Base-by-base conservation (phyloP, 441 rosid genomes). In the Populus hybrid region DNA sequence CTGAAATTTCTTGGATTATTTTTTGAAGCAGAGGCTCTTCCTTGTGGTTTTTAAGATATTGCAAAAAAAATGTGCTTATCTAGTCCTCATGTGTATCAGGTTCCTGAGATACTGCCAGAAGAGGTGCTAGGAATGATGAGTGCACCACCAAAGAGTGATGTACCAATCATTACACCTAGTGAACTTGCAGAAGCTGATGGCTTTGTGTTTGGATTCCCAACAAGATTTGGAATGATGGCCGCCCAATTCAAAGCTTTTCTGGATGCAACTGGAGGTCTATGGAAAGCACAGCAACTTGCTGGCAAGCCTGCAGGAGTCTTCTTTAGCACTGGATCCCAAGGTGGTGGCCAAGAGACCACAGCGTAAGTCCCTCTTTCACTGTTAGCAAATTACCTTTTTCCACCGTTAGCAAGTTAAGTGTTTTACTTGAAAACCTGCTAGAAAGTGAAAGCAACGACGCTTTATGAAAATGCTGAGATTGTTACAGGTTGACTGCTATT, bases 301-400 rank as follows among this genome's bases (percentile, higher is more conserved):
- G 98, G 99, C 74, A 95, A 93, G 81, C 97, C 99, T 59, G 99
- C 99, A 10, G 99, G 99, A 69, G 84, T 95, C 82, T 95, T 95
- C 88, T 87, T 84, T 81, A 91, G 98, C 92, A 95, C 97, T 16
- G 99, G 95, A n/a, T 91, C 99, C 68, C 97, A 95, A 84, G 99
- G 99, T 36, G 99, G 99, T 63, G 99, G 99, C 61, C 99, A 95
- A 76, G 99, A 95, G 87, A 95, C 99, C 46, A 95, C 99, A 4
- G 86, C 99, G 99, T 95, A 83, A 89, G 94, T 77, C 74, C 57
- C 32, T 30, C 32, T 30, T 30, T 30, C 32, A 3, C 32, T 30
- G 32, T 30, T 30, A 30, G 32, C 4, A 30, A 30, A 30, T 30
- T 30, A 30, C 32, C 32, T 30, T 30, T 30, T 30, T 30, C 32